Evolutionary conservation across 2,329 filamentous ascomycete genomes (phyloP).

Genomic region (Neonectria sp.): DNA sequence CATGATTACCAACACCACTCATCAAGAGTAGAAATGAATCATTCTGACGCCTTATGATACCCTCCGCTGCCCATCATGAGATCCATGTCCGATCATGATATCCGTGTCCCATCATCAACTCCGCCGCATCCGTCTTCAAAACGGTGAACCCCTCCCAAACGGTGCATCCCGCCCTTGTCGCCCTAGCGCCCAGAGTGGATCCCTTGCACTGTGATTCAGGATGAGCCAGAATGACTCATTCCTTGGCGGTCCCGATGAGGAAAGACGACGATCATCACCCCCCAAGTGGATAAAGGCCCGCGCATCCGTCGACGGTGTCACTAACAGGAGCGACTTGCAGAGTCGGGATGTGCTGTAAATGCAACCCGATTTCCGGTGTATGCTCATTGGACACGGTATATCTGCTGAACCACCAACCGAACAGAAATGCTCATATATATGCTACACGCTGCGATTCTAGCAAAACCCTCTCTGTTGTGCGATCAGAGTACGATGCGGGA

Average conservation of each 20-base stretch:
- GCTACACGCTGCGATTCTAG: neutral
- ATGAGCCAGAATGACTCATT: conserved; percentile 56
- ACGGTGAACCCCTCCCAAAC: conserved; percentile 13
- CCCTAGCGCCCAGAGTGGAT: conserved; percentile 6
- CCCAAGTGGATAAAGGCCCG: neutral
- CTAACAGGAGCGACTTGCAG: neutral
- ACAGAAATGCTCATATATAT: too few species aligned
- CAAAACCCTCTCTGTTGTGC: neutral
- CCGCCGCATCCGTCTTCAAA: conserved; percentile 3
- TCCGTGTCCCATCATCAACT: neutral
- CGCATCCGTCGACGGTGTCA: neutral
- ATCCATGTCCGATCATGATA: neutral
- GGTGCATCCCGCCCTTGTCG: neutral
- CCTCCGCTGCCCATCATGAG: neutral
- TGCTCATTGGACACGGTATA: neutral
- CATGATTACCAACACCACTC: neutral
- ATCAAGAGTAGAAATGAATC: conserved; percentile 45
- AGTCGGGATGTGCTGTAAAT: neutral
- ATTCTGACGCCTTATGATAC: conserved; percentile 38
- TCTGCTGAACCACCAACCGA: neutral
- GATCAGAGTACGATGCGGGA: neutral
- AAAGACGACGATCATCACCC: conserved; percentile 6
- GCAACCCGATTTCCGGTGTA: neutral
- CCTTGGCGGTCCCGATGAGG: conserved; percentile 34
- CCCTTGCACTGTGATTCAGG: conserved; percentile 31